phyloP scores from a whole-genome alignment of 495 filamentous ascomycete species.

The Immersiella caudata region DNA sequence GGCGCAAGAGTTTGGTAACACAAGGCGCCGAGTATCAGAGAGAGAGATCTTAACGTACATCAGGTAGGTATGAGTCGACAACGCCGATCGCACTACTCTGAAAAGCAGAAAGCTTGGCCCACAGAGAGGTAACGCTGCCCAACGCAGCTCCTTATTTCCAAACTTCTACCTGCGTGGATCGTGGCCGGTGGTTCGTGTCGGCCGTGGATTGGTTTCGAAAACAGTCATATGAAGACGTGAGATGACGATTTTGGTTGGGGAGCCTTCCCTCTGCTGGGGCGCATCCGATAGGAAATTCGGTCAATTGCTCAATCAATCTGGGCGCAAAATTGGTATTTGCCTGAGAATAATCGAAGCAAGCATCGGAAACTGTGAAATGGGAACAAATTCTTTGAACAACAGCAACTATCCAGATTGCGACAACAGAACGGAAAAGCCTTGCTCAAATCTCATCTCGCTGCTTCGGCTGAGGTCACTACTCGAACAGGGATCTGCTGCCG shows the following conservation, averaged over 20 bases:
- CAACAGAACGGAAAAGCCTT: background rate
- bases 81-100: background rate
- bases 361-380: background rate
- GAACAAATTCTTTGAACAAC: background rate
- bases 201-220: background rate
- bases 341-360: background rate
- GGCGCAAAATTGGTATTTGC: background rate
- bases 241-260: background rate
- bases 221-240: background rate
- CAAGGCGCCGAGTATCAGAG: background rate
- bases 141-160: background rate
- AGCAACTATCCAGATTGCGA: background rate
- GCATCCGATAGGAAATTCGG: background rate
- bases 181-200: constrained; percentile 5
- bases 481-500: constrained; percentile 19
- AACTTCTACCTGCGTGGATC: background rate
- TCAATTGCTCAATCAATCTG: background rate
- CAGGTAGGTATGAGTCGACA: too few species aligned
- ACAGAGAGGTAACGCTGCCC: background rate
- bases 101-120: background rate
- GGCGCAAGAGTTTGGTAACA: background rate
- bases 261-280: background rate
- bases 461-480: constrained; percentile 14
- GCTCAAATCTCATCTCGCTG: constrained; percentile 5
- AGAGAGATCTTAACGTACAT: background rate